Evolutionary conservation across 1,284 basidiomycete genomes (phyloP).

Genomic region (Ustilago hordei): DNA sequence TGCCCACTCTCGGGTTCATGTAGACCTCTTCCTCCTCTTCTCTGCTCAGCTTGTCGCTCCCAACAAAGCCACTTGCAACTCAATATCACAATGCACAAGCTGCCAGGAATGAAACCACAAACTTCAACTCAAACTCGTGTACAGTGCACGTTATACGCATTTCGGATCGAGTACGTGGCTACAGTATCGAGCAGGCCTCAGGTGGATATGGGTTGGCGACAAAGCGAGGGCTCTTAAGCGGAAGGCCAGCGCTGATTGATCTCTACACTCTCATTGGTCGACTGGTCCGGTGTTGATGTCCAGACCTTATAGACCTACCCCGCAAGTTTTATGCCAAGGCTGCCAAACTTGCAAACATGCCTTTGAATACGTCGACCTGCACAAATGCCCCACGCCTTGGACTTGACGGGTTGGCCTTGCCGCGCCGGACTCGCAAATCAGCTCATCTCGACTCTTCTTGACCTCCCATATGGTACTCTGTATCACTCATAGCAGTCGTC

Average conservation of each 20-base stretch:
- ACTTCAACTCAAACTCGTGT: background rate
- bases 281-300: background rate
- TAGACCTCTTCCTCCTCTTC: background rate
- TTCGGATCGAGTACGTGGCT: background rate
- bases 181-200: background rate
- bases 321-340: background rate
- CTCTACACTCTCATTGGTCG: background rate
- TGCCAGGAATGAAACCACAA: background rate
- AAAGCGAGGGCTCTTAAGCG: background rate
- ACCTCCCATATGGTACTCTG: background rate
- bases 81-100: background rate
- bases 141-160: background rate
- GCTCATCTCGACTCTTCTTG: conserved; percentile 6
- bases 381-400: background rate
- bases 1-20: conserved; percentile 4
- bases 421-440: conserved; percentile 3
- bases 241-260: background rate
- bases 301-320: conserved; percentile 3
- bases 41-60: background rate
- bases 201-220: background rate
- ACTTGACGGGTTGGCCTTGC: background rate
- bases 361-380: background rate
- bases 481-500: background rate
- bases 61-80: background rate
- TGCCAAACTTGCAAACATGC: background rate